Conservation (phyloP, 352 stramenopile species). For the Phytopythium sindhum region DNA sequence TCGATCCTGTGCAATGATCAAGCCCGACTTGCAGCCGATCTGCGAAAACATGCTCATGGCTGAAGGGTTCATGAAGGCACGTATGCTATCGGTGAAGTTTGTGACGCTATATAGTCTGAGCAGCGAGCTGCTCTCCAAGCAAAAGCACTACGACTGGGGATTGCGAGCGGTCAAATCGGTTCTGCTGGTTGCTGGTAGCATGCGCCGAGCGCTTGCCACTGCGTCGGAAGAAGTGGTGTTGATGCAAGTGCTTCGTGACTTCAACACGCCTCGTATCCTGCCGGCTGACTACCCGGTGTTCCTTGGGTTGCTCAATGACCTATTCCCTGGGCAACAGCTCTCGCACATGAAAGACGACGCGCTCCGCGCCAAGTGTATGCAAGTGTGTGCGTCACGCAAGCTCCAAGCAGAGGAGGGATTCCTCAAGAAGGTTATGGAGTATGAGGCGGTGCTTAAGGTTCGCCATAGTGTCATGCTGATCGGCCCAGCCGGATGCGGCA, state of each 20-base stretch:
- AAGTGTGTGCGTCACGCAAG: slow-evolving; percentile 56
- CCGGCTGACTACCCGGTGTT: slow-evolving; percentile 93
- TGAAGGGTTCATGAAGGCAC: slow-evolving; percentile 88
- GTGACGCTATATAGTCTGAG: slow-evolving; percentile 89
- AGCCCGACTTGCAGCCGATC: slow-evolving; percentile 89
- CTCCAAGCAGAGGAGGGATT: slow-evolving; percentile 95
- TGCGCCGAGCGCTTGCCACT: slow-evolving; percentile 85
- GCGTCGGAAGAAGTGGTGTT: slow-evolving; percentile 90
- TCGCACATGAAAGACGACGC: slow-evolving; percentile 36
- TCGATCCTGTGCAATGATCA: slow-evolving; percentile 91
- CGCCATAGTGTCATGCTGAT: slow-evolving; percentile 97
- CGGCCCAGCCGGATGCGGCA: slow-evolving; percentile 91
- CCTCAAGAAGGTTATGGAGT: slow-evolving; percentile 95
- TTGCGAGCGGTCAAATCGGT: slow-evolving; percentile 95
- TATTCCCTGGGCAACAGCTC: slow-evolving; percentile 82
- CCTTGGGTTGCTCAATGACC: slow-evolving; percentile 90
- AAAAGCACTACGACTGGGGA: slow-evolving; percentile 95
- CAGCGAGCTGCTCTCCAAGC: slow-evolving; percentile 80
- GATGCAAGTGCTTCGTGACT: slow-evolving; percentile 95
- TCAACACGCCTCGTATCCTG: slow-evolving; percentile 94
- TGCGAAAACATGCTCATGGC: slow-evolving; percentile 96
- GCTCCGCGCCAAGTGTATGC: slow-evolving; percentile 39
- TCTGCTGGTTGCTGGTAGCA: slow-evolving; percentile 91
- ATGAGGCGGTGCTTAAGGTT: slow-evolving; percentile 93
- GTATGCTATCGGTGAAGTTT: slow-evolving; percentile 85